phyloP scores from a whole-genome alignment of 2,329 filamentous ascomycete species.

The Penicillium capsulatum region DNA sequence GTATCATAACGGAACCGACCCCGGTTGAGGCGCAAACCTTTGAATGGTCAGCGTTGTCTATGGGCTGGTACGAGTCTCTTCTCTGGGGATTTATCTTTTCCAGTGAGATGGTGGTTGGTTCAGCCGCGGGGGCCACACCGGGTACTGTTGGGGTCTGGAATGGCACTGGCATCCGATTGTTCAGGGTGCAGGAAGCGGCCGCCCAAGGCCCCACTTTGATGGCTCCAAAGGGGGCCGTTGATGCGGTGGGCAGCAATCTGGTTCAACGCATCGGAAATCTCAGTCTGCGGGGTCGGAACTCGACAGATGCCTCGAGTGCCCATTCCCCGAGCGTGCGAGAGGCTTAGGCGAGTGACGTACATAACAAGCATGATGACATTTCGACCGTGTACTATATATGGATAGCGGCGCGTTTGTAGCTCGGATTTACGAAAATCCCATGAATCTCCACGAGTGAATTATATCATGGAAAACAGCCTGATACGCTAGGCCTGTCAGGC shows the following conservation, averaged over 20 bases:
- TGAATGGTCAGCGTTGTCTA: slow-evolving; percentile 83
- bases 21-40: slow-evolving; percentile 79
- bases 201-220: slow-evolving; percentile 74
- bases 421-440: too few species aligned
- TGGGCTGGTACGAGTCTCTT: slow-evolving; percentile 94
- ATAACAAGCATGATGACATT: slow-evolving; percentile 12
- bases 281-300: slow-evolving; percentile 52
- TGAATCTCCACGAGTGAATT: too few species aligned
- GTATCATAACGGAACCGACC: slow-evolving; percentile 64
- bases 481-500: too few species aligned
- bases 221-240: slow-evolving; percentile 83
- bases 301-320: slow-evolving; percentile 27
- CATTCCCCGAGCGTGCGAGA: slow-evolving; percentile 35
- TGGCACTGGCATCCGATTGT: slow-evolving; percentile 79
- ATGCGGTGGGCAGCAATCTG: slow-evolving; percentile 86
- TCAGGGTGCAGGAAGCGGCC: slow-evolving; percentile 81
- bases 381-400: background rate
- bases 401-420: background rate
- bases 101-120: slow-evolving; percentile 69
- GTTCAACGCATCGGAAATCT: slow-evolving; percentile 81
- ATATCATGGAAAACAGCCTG: too few species aligned
- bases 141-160: slow-evolving; percentile 94
- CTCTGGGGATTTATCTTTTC: slow-evolving; percentile 92
- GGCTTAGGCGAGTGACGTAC: slow-evolving; percentile 27
- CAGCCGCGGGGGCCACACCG: slow-evolving; percentile 53